phyloP scores from a whole-genome alignment of 805 yeast genomes.

The Yamadazyma sp. region DNA sequence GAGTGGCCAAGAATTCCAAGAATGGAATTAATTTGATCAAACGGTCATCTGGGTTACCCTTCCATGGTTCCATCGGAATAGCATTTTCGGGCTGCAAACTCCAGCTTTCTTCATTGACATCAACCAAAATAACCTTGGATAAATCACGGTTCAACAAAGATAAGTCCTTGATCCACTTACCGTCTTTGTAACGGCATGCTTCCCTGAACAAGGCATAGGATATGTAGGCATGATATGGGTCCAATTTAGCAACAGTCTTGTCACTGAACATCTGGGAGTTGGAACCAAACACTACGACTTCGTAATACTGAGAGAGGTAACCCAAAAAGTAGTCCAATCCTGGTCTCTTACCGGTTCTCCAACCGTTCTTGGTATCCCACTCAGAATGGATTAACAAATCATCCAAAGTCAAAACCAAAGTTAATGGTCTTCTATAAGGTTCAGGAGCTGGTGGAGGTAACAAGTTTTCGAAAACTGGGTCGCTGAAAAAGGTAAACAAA shows the following conservation, averaged over 20 bases:
- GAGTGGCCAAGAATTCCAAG: slow-evolving; percentile 91
- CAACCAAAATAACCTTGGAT: slow-evolving; percentile 75
- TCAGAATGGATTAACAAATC: slow-evolving; percentile 88
- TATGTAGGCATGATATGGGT: slow-evolving; percentile 88
- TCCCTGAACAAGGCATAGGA: slow-evolving; percentile 87
- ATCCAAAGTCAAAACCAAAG: slow-evolving; percentile 85
- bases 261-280: slow-evolving; percentile 85
- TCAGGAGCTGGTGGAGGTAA: slow-evolving; percentile 92
- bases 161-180: slow-evolving; percentile 86
- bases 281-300: slow-evolving; percentile 86
- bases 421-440: slow-evolving; percentile 88
- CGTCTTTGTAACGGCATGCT: slow-evolving; percentile 86
- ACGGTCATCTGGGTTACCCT: slow-evolving; percentile 78
- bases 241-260: slow-evolving; percentile 80
- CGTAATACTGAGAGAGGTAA: slow-evolving; percentile 92
- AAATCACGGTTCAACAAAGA: slow-evolving; percentile 88
- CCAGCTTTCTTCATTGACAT: slow-evolving; percentile 69
- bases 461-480: slow-evolving; percentile 90
- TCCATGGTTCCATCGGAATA: slow-evolving; percentile 83
- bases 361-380: slow-evolving; percentile 89
- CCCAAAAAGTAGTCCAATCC: slow-evolving; percentile 96
- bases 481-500: slow-evolving; percentile 79
- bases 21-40: slow-evolving; percentile 84
- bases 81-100: slow-evolving; percentile 92
- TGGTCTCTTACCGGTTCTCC: slow-evolving; percentile 99